These are phyloP conservation scores for Candida dendrica DNA, from an alignment of 805 yeast genomes.

Conservation along the genomic window DNA sequence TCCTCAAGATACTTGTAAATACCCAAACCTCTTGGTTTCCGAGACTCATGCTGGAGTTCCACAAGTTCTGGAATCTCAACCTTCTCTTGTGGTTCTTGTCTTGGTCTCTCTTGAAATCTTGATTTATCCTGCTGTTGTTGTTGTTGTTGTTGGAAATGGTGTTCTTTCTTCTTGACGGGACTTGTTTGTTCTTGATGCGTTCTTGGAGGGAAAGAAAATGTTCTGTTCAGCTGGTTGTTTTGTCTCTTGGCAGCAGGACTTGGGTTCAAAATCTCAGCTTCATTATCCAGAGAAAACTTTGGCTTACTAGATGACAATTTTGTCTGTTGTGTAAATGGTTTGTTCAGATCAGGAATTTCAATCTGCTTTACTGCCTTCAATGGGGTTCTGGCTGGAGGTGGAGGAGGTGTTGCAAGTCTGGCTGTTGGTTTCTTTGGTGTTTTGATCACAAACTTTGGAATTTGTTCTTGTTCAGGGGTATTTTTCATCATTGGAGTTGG, in stretches of 20 bases:
- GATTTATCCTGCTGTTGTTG: background rate
- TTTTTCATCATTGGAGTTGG: background rate
- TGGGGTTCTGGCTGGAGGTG: background rate
- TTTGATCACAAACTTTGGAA: background rate
- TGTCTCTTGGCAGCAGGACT: conserved; percentile 17
- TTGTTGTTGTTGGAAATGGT: background rate
- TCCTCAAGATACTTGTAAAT: no score
- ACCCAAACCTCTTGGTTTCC: no score
- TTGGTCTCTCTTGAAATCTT: background rate
- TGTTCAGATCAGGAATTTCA: conserved; percentile 8
- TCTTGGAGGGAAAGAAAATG: conserved; percentile 19
- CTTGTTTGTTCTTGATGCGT: background rate
- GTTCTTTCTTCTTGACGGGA: background rate
- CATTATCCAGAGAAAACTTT: conserved; percentile 12
- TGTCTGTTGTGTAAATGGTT: background rate
- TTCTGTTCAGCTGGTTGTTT: conserved; percentile 17
- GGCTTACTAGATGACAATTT: background rate
- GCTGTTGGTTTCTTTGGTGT: background rate
- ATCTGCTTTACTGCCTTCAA: conserved; percentile 1
- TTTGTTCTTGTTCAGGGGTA: background rate
- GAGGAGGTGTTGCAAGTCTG: background rate
- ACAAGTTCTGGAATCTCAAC: conserved; percentile 4
- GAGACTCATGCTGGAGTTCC: no score
- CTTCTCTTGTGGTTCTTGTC: conserved; percentile 3
- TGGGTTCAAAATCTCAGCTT: conserved; percentile 18